These are phyloP conservation scores for Backusella morwellensis DNA, from an alignment of 192 early-diverging fungal genomes.

Conservation along the genomic window DNA sequence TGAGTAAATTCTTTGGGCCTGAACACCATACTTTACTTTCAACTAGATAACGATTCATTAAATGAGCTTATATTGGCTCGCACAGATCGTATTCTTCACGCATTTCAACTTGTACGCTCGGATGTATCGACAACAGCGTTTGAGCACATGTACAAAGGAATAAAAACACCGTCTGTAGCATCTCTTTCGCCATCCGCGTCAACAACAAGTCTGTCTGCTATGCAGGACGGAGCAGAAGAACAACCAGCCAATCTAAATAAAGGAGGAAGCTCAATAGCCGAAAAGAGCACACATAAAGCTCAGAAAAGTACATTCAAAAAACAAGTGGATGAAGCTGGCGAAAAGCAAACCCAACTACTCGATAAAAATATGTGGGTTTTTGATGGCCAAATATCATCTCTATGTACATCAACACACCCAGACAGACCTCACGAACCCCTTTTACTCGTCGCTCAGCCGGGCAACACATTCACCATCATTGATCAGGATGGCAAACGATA, in stretches of 20 bases:
- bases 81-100: slow-evolving; percentile 55
- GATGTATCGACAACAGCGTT: slow-evolving; percentile 18
- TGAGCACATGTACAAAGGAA: slow-evolving; percentile 10
- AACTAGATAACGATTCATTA: slow-evolving; percentile 48
- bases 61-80: slow-evolving; percentile 57
- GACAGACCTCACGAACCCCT: slow-evolving; percentile 38
- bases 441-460: slow-evolving; percentile 55
- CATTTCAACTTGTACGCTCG: slow-evolving; percentile 34
- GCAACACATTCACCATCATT: slow-evolving; percentile 43
- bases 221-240: neutral
- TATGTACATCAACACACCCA: slow-evolving; percentile 43
- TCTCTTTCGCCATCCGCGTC: slow-evolving; percentile 24
- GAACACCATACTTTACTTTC: neutral
- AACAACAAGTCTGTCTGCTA: neutral
- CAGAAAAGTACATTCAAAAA: neutral
- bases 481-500: slow-evolving; percentile 38
- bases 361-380: slow-evolving; percentile 55
- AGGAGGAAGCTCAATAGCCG: neutral
- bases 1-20: neutral
- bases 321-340: neutral
- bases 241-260: neutral
- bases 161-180: slow-evolving; percentile 1
- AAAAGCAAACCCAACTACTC: slow-evolving; percentile 4
- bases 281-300: neutral
- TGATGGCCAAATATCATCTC: slow-evolving; percentile 54